Base-by-base conservation (phyloP, 331 rosid genomes). In the Erythrophleum ivorense region DNA sequence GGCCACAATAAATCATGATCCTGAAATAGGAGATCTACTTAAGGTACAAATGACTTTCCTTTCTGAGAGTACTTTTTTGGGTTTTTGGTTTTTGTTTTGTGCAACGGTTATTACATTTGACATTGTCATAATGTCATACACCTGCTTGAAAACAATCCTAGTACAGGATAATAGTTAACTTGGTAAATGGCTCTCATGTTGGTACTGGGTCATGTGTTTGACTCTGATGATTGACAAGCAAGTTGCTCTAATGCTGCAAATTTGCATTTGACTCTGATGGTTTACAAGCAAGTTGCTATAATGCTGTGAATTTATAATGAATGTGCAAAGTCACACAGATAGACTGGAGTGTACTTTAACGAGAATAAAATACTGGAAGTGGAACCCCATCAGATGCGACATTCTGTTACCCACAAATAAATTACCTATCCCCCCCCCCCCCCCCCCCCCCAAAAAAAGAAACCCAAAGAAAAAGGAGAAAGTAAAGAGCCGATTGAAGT, bases 1-100 rank as follows among this genome's bases (percentile, higher is more conserved):
- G n/a, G 88, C 92, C 40, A 93, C 92, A 9, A 82, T 96, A 45
- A 96, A 93, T 81, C 90, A 83, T 82, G 99, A 96, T 88, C 95
- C 99, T 55, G 97, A 92, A 77, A 94, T 96, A 67, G 98, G 98
- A 84, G 98, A 96, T 86, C 88, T 96, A 36, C 91, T 96, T 24
- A 96, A 96, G 99, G 99, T 93, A 90, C 78, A 43, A 24, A 60
- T 49, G 70, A 75, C 46, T 75, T 78, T 72, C 59, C 84, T 55
- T 76, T 55, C n/a, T 11, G 38, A 33, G 54, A 63, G 72, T 82
- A 41, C 21, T 46, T 68, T 79, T 49, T 66, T 24, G 29, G 29
- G 29, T 0, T 24, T 24, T 43, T 38, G 41, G 21, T 77, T 69
- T 21, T 40, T 62, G 69, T 78, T 57, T 38, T 50, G 52, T 48